A percentile compares a stretch with the other conserved stretches of the same genome.
Evolutionary conservation across 768 basidiomycete genomes (phyloP).

Genomic region (Pulveroboletus sp.): DNA sequence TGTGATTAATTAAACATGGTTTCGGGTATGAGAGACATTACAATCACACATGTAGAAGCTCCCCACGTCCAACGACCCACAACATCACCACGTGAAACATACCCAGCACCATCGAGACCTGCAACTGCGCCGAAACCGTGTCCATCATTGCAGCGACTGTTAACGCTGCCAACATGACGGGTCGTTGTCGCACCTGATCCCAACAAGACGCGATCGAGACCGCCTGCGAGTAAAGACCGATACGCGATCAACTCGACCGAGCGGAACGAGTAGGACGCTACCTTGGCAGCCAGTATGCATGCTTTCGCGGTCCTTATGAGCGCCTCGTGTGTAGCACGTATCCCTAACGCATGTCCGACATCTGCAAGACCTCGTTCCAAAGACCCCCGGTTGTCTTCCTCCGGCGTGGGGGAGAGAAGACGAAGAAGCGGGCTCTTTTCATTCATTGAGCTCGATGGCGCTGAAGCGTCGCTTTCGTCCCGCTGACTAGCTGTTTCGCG

Average conservation of each 20-base stretch:
- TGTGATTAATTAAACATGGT: too few species aligned
- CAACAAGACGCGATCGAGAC: constrained; percentile 23
- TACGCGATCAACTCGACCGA: not conserved
- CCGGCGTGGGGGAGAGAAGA: constrained; percentile 10
- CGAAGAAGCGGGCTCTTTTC: constrained; percentile 17
- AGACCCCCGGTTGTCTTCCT: not conserved
- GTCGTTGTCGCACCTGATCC: constrained; percentile 24
- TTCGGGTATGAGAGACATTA: too few species aligned
- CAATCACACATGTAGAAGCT: not conserved
- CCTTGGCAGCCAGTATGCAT: constrained; percentile 35
- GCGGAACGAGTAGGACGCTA: constrained; percentile 5
- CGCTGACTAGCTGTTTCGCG: constrained; percentile 1
- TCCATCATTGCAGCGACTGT: constrained; percentile 41
- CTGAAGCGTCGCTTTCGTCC: not conserved
- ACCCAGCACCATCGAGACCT: constrained; percentile 36
- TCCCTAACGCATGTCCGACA: constrained; percentile 2
- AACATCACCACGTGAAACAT: constrained; percentile 37
- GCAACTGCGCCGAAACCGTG: constrained; percentile 41
- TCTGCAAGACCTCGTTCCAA: not conserved
- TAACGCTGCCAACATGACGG: constrained; percentile 25
- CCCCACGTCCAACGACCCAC: constrained; percentile 6
- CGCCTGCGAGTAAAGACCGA: constrained; percentile 14
- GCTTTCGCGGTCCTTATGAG: constrained; percentile 33
- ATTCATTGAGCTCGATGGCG: not conserved
- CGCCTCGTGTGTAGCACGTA: constrained; percentile 14